Evolutionary conservation across 495 filamentous ascomycete species (phyloP), one percentile per base, ranked within the genome.

Genomic region (Neurospora sp.): DNA sequence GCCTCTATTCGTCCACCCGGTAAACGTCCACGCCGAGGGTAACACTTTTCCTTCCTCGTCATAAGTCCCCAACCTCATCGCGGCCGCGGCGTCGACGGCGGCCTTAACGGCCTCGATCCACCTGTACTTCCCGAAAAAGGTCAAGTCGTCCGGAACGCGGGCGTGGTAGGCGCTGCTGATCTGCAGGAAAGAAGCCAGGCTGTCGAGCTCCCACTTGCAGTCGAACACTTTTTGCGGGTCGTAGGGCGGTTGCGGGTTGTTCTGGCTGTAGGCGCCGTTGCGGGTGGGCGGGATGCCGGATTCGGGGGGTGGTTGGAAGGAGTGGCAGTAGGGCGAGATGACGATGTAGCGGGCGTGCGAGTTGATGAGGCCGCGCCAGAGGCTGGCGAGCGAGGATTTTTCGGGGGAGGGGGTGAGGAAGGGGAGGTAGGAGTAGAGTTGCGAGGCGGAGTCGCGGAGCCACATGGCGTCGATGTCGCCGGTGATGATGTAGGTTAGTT

Each of bases 401-500:
- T 83, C 80, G n/a, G 77, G 74, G 11, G 83, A 87, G 3, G 87
- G 80, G 72, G 87, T 85, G 27, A 91, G 77, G 6, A 91, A 77
- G 1, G 84, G 84, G 27, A 86, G 82, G 75, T 90, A 90, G 40
- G 88, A 88, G 71, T 87, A 85, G 73, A 91, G 84, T 77, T 90
- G 88, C 72, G 87, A 88, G 18, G 88, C 84, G 41, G 88, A 90
- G 74, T 90, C 89, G 18, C 89, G 85, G 76, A 91, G 82, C 88
- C 89, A 90, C 88, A 90, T 89, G 35, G 88, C 89, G 73, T 90
- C 86, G 79, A 89, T 89, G 75, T 90, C 88, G 37, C 89, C 88
- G 14, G 89, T 90, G 74, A 90, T 89, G 38, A 90, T 80, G 74
- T 90, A 90, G 11, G 88, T 87, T 59, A 91, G 80, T 78, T 91